A percentile compares a stretch with the other conserved stretches of the same genome.
Conservation (phyloP, 768 basidiomycete species). For the Amylocystis lapponica region DNA sequence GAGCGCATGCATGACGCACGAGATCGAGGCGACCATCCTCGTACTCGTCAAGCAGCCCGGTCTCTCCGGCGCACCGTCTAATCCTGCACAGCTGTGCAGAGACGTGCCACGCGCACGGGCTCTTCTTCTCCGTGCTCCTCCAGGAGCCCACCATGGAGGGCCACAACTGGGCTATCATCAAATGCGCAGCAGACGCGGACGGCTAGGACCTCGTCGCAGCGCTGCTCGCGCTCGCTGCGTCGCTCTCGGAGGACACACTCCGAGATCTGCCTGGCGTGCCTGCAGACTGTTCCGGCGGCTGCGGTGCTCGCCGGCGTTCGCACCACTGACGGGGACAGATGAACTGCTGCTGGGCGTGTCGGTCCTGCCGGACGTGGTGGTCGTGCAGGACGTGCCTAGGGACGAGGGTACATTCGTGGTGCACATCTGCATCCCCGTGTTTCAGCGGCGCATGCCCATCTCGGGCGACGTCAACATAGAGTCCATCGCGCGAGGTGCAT, state of each 20-base stretch:
- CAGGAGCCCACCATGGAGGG: constrained; percentile 61
- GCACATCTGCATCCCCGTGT: constrained; percentile 46
- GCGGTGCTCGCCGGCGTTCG: constrained; percentile 44
- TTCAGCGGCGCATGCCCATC: constrained; percentile 69
- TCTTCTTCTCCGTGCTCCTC: constrained; percentile 49
- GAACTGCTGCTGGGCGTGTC: constrained; percentile 32
- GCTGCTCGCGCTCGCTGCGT: constrained; percentile 47
- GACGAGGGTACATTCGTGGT: constrained; percentile 51
- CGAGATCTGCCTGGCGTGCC: constrained; percentile 61
- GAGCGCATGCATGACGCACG: constrained; percentile 15
- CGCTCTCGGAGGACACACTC: constrained; percentile 37
- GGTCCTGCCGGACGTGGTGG: constrained; percentile 40
- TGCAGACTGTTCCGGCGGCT: constrained; percentile 56
- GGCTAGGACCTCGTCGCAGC: constrained; percentile 35
- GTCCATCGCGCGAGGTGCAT: constrained; percentile 55
- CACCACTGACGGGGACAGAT: constrained; percentile 48
- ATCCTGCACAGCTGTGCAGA: constrained; percentile 61
- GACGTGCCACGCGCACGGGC: constrained; percentile 43
- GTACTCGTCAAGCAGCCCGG: constrained; percentile 33
- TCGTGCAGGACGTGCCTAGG: constrained; percentile 43
- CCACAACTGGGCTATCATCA: constrained; percentile 71
- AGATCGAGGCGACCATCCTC: constrained; percentile 48
- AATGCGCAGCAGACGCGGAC: constrained; percentile 25
- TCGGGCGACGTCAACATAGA: constrained; percentile 51
- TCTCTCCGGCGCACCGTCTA: constrained; percentile 21